phyloP scores from a whole-genome alignment of 495 filamentous ascomycete genomes.

The Endocarpon pusillum region DNA sequence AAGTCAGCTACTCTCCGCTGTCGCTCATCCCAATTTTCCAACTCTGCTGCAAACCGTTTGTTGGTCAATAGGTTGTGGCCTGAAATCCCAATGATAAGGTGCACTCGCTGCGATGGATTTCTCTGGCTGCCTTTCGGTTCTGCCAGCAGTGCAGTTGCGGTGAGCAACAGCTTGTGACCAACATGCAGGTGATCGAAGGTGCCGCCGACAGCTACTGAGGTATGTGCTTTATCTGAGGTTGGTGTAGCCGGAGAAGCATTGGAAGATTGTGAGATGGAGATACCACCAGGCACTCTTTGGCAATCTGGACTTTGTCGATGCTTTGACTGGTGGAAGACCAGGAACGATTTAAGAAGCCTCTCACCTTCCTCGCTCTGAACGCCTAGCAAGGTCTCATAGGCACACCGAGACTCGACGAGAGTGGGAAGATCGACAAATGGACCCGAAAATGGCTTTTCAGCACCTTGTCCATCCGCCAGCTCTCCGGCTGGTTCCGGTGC shows the following conservation, averaged over 20 bases:
- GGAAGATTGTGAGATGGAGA: too few species aligned
- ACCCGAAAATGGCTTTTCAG: too few species aligned
- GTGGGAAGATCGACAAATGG: constrained; percentile 49
- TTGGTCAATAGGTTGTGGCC: constrained; percentile 69
- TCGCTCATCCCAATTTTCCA: constrained; percentile 64
- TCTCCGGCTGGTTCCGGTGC: constrained; percentile 15
- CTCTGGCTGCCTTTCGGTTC: constrained; percentile 20
- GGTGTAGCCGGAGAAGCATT: too few species aligned
- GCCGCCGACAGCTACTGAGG: constrained; percentile 66
- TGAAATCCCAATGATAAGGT: constrained; percentile 68
- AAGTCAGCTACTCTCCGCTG: constrained; percentile 52
- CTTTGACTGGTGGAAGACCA: too few species aligned
- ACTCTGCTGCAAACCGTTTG: constrained; percentile 68
- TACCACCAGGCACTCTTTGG: too few species aligned
- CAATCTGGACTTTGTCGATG: too few species aligned
- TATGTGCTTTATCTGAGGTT: constrained; percentile 26
- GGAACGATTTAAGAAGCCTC: constrained; percentile 15
- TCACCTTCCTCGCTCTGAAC: constrained; percentile 42
- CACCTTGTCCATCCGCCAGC: too few species aligned
- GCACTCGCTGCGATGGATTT: constrained; percentile 19
- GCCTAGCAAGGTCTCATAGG: constrained; percentile 57
- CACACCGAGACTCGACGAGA: constrained; percentile 43
- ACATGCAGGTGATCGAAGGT: constrained; percentile 94
- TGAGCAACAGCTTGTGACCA: constrained; percentile 88
- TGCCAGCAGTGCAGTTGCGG: constrained; percentile 60